Conservation (phyloP, 495 filamentous ascomycete genomes). For the Aspergillus funiculosus region DNA sequence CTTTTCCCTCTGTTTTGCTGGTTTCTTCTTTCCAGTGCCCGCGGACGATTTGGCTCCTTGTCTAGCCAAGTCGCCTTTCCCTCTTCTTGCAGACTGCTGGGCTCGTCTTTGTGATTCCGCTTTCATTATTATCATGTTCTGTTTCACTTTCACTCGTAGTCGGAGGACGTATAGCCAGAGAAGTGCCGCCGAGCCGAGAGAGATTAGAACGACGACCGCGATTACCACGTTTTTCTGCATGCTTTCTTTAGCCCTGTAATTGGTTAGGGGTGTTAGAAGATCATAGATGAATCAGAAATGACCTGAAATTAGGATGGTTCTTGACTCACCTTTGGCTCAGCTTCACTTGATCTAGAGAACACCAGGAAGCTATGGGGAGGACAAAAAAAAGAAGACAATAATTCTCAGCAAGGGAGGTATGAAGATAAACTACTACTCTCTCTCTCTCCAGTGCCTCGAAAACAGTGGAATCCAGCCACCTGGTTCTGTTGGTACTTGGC, state of each 20-base stretch:
- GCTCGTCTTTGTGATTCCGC: background rate
- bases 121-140: background rate
- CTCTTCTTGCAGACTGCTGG: background rate
- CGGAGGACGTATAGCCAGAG: background rate
- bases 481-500: too few relatives aligned
- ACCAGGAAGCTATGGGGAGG: too few relatives aligned
- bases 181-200: slow-evolving; percentile 4
- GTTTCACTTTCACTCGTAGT: background rate
- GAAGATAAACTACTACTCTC: too few relatives aligned
- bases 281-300: background rate
- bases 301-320: too few relatives aligned
- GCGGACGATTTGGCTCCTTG: background rate
- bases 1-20: background rate
- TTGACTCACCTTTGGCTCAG: background rate
- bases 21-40: background rate
- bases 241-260: background rate
- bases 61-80: background rate
- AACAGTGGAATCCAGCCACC: too few relatives aligned
- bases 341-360: too few relatives aligned
- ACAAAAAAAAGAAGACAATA: too few relatives aligned
- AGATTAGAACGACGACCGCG: slow-evolving; percentile 7
- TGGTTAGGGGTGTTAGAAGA: background rate
- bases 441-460: too few relatives aligned
- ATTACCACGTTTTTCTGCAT: slow-evolving; percentile 10
- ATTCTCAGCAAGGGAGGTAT: too few relatives aligned